Evolutionary conservation across 2,329 filamentous ascomycete genomes (phyloP).

Genomic region (Ceratocystis papillata): DNA sequence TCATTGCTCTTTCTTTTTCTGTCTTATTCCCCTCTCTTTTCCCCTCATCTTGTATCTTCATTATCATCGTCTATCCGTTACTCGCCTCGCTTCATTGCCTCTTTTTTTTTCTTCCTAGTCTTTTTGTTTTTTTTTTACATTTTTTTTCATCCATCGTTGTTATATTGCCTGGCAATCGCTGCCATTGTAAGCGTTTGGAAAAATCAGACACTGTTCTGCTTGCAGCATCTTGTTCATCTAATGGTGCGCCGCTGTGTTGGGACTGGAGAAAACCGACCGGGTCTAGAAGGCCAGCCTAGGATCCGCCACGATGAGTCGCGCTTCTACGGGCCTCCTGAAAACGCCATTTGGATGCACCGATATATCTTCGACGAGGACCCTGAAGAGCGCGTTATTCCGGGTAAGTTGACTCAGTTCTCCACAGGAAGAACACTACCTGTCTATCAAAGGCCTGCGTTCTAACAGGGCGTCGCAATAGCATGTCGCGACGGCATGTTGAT

Average conservation of each 20-base stretch:
- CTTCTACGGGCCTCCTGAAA: conserved; percentile 4
- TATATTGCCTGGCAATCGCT: not conserved
- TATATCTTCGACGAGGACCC: conserved; percentile 11
- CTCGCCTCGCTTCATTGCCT: not conserved
- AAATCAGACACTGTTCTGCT: not conserved
- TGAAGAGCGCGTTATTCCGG: conserved; percentile 15
- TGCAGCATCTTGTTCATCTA: not conserved
- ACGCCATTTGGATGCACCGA: not conserved
- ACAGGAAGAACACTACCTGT: too few species aligned
- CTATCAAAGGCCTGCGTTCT: not conserved
- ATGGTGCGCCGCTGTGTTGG: conserved; percentile 11
- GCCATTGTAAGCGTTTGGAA: too few species aligned
- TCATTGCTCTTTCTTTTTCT: not conserved
- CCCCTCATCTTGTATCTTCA: not conserved
- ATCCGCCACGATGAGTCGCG: conserved; percentile 2
- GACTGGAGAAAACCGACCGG: conserved; percentile 14
- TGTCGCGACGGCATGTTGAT: conserved; percentile 9
- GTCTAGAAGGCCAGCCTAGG: conserved; percentile 15
- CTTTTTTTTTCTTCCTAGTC: not conserved
- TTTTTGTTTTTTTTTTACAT: not conserved
- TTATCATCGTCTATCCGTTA: not conserved
- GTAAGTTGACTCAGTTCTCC: not conserved
- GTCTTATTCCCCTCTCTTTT: conserved; percentile 5
- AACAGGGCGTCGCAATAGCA: not conserved
- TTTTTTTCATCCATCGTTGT: not conserved